These are phyloP conservation scores for Phytophthora rubi DNA, from an alignment of 352 stramenopile species.

Conservation along the genomic window DNA sequence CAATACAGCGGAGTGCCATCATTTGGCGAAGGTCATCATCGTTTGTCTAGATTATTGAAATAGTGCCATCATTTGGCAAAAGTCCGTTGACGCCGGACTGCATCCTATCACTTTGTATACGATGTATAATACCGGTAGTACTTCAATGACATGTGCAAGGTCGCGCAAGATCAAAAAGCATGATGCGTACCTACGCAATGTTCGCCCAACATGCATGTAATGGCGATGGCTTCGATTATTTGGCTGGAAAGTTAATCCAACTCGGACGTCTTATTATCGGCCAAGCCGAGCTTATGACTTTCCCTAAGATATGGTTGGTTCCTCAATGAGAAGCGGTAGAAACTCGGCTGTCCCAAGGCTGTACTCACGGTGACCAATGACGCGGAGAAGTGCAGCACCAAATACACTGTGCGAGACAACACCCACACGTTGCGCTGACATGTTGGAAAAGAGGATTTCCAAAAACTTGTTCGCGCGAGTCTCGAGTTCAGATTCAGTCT, in stretches of 20 bases:
- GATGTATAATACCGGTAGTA: not conserved
- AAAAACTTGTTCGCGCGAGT: constrained; percentile 30
- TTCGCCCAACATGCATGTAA: too few relatives aligned
- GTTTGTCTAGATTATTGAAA: too few relatives aligned
- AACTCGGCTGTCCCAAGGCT: constrained; percentile 36
- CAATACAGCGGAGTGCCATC: too few relatives aligned
- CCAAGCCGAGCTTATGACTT: not conserved
- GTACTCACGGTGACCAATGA: constrained; percentile 37
- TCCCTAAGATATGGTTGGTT: not conserved
- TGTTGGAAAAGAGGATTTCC: constrained; percentile 24
- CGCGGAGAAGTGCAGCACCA: constrained; percentile 32
- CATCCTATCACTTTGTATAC: constrained; percentile 28
- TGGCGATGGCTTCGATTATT: constrained; percentile 1
- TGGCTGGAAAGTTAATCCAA: not conserved
- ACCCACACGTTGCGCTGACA: constrained; percentile 21
- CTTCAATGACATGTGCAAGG: constrained; percentile 4
- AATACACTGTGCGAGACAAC: constrained; percentile 41
- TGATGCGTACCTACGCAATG: too few relatives aligned
- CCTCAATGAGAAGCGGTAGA: constrained; percentile 36
- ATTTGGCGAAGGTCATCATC: too few relatives aligned
- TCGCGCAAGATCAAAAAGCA: too few relatives aligned
- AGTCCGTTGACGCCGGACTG: not conserved
- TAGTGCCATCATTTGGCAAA: too few relatives aligned
- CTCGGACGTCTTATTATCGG: not conserved
- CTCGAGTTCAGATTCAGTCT: constrained; percentile 26